Percentiles rank a stretch among this genome's conserved stretches.
Conservation (phyloP, 2,329 filamentous ascomycete species). For the Claviceps humidiphila region DNA sequence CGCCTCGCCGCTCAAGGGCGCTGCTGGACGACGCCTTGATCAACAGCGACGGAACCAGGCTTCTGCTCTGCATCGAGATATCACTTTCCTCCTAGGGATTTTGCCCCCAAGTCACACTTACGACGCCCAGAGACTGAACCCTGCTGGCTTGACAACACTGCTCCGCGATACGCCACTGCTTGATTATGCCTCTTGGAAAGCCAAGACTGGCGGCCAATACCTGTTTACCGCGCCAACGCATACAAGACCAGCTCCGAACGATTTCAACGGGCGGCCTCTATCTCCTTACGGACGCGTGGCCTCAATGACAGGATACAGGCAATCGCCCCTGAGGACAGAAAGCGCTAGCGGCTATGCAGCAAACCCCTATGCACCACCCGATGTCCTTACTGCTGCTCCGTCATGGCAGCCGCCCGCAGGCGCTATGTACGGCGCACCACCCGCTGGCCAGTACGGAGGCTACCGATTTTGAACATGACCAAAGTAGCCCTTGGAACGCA, state of each 20-base stretch:
- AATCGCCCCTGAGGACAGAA: constrained; percentile 38
- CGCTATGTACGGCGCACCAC: constrained; percentile 17
- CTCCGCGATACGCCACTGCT: constrained; percentile 57
- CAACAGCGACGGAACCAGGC: constrained; percentile 55
- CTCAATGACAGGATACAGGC: constrained; percentile 32
- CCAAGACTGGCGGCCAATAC: constrained; percentile 23
- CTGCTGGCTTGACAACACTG: constrained; percentile 59
- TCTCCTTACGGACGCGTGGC: constrained; percentile 35
- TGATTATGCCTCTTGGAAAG: constrained; percentile 42
- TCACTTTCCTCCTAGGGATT: constrained; percentile 53
- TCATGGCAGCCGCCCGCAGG: constrained; percentile 17
- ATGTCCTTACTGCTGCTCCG: constrained; percentile 12
- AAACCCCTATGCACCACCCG: constrained; percentile 18
- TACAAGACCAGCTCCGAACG: constrained; percentile 28
- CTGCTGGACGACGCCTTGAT: constrained; percentile 72
- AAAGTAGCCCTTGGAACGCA: background rate
- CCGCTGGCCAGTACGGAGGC: constrained; percentile 23
- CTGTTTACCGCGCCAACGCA: constrained; percentile 23
- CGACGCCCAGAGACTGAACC: constrained; percentile 54
- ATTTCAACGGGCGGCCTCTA: constrained; percentile 29
- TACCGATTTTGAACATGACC: constrained; percentile 18
- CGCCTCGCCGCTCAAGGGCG: constrained; percentile 87
- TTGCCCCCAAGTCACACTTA: constrained; percentile 65
- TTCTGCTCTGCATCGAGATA: constrained; percentile 59
- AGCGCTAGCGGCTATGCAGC: constrained; percentile 15